Base-by-base conservation (phyloP, 106 monocot genomes). In the Dioscorea alata region DNA sequence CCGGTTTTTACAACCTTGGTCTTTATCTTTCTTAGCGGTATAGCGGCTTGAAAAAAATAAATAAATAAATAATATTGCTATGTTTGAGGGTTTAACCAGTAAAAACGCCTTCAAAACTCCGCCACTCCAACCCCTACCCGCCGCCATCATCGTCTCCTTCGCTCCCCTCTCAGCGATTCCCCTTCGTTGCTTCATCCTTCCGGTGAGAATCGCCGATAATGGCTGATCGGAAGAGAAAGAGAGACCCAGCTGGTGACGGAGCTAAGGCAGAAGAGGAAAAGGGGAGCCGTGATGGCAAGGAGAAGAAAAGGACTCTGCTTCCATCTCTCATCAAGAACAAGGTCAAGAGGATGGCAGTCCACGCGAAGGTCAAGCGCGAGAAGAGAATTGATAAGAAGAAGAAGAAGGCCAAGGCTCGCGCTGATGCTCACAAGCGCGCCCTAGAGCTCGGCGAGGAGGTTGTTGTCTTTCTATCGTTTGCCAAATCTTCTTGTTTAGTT, bases 311-410 rank as follows among this genome's bases (percentile, higher is more conserved):
- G 68, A 35, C 50, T 49, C 17, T 72, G 33, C 70, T 76, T 3
- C 83, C 97, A 20, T 92, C 97, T 10, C 52, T 70, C 69, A 83
- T 97, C 18, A 97, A 87, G 80, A 97, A 97, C 76, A 97, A 97
- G 76, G 89, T 80, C 48, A 97, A 92, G 84, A 66, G 97, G 58
- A 87, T 65, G 52, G 84, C 75, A 28, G 74, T 90, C 61, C 80
- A 97, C 73, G 82, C 92, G 23, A 85, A 90, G 76, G 80, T 87
- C 72, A 97, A 92, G 82, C 78, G 62, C 32, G 92, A 97, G 70
- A 97, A 92, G 81, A 82, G 71, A 74, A 22, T 80, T 33, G 84
- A n/a, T n/a, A n/a, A 87, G 76, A 92, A 90, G 85, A 63, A 86
- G 10, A 82, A 77, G 62, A 75, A 83, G 74, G 60, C 77, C 50